Percentiles rank a stretch among this genome's conserved stretches.
Evolutionary conservation across 1,284 basidiomycete genomes (phyloP).

Genomic region (Ustilago nuda): DNA sequence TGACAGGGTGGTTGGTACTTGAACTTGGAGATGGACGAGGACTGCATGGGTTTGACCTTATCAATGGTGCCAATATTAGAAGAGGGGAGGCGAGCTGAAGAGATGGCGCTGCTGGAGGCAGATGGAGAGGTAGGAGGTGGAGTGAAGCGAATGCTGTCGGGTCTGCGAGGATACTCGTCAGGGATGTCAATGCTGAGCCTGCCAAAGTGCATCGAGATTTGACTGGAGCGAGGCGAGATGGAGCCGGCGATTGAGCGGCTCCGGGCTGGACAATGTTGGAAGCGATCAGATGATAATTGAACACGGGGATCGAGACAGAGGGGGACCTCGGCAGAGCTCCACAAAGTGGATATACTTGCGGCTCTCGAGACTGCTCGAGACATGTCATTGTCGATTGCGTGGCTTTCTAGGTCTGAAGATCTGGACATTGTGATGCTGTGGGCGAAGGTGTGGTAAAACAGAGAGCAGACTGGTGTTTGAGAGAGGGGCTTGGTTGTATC

Average conservation of each 20-base stretch:
- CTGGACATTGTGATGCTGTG: conserved; percentile 12
- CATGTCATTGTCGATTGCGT: conserved; percentile 29
- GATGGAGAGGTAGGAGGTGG: conserved; percentile 31
- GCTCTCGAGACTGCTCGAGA: conserved; percentile 35
- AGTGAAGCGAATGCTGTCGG: conserved; percentile 33
- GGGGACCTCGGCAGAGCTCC: conserved; percentile 63
- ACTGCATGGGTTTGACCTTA: conserved; percentile 21
- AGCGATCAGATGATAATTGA: conserved; percentile 6
- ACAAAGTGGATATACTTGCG: conserved; percentile 55
- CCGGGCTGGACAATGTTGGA: conserved; percentile 4
- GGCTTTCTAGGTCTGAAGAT: conserved; percentile 20
- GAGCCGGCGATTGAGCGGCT: conserved; percentile 17
- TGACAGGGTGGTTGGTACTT: conserved; percentile 25
- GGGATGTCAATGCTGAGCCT: conserved; percentile 46
- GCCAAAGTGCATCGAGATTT: conserved; percentile 33
- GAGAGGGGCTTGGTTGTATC: neutral
- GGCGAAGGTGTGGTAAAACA: neutral
- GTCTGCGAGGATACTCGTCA: conserved; percentile 38
- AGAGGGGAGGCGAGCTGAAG: conserved; percentile 31
- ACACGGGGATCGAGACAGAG: conserved; percentile 56
- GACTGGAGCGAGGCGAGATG: conserved; percentile 26
- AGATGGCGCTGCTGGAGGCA: conserved; percentile 20
- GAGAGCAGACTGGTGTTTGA: neutral
- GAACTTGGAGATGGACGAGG: conserved; percentile 27
- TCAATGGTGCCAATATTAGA: conserved; percentile 44